Evolutionary conservation across 352 stramenopile genomes (phyloP).

Genomic region (Pythium apleroticum): DNA sequence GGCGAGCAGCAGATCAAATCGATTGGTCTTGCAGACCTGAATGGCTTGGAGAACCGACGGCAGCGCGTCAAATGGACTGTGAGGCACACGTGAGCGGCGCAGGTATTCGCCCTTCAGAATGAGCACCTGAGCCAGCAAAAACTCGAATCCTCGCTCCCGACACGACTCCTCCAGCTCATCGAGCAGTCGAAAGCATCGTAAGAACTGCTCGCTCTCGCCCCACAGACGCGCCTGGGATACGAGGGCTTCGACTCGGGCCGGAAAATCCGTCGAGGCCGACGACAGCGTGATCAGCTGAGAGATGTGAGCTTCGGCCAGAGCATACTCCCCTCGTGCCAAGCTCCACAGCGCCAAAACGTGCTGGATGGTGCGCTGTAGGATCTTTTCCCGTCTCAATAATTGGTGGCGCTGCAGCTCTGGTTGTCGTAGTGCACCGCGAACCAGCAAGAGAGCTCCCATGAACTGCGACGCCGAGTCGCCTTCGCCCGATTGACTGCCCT

Average conservation of each 20-base stretch:
- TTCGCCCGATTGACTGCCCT: neutral
- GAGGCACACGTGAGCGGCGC: constrained; percentile 31
- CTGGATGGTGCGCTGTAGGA: constrained; percentile 51
- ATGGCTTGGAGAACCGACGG: constrained; percentile 40
- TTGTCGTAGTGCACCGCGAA: constrained; percentile 11
- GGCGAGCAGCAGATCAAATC: constrained; percentile 59
- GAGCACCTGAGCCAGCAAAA: constrained; percentile 52
- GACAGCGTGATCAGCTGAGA: constrained; percentile 45
- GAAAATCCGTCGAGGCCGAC: constrained; percentile 43
- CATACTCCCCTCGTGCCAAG: constrained; percentile 45
- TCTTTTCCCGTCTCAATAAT: constrained; percentile 17
- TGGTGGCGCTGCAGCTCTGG: constrained; percentile 16
- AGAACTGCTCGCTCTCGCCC: constrained; percentile 35
- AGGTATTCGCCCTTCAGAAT: constrained; percentile 44
- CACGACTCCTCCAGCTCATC: constrained; percentile 45
- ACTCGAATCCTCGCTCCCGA: constrained; percentile 38
- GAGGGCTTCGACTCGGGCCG: constrained; percentile 45
- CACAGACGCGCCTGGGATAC: constrained; percentile 36
- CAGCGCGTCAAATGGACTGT: constrained; percentile 56
- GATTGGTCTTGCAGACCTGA: constrained; percentile 46
- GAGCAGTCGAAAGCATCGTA: constrained; percentile 40
- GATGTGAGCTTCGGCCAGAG: constrained; percentile 43
- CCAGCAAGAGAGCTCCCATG: constrained; percentile 9
- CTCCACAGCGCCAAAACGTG: constrained; percentile 53
- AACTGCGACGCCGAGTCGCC: constrained; percentile 9